Conservation (phyloP, 1,284 basidiomycete genomes). For the Entoloma clypeatum region DNA sequence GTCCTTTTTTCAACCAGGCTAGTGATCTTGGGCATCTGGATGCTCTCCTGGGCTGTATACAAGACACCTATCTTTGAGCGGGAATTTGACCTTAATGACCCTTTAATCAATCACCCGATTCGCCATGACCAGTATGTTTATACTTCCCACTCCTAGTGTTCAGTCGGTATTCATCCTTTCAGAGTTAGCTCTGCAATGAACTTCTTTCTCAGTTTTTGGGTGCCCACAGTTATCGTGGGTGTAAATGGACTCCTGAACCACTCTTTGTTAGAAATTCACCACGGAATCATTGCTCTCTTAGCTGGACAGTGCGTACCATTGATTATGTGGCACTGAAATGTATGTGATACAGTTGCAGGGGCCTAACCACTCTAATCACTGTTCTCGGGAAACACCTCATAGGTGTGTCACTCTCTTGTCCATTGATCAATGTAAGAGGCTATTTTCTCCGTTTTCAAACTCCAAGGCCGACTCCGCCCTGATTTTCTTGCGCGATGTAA, state of each 20-base stretch:
- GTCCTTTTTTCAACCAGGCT: constrained; percentile 31
- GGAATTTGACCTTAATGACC: constrained; percentile 48
- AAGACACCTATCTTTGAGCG: constrained; percentile 48
- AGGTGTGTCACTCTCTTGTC: constrained; percentile 33
- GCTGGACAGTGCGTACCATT: constrained; percentile 40
- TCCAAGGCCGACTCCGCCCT: constrained; percentile 59
- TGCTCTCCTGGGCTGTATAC: constrained; percentile 38
- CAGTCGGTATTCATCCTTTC: not conserved
- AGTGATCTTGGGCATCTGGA: constrained; percentile 41
- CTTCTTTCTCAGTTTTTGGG: constrained; percentile 40
- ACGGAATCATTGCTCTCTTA: constrained; percentile 49
- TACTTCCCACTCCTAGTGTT: not conserved
- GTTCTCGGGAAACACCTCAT: constrained; percentile 57
- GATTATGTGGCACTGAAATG: not conserved
- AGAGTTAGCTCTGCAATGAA: constrained; percentile 50
- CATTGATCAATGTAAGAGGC: too few relatives aligned
- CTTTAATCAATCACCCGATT: constrained; percentile 50
- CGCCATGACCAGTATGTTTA: constrained; percentile 44
- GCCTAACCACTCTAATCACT: constrained; percentile 46
- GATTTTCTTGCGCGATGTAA: constrained; percentile 66
- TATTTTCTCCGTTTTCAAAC: too few relatives aligned
- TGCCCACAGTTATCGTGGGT: constrained; percentile 40
- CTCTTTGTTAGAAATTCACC: constrained; percentile 52
- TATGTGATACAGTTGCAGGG: constrained; percentile 34
- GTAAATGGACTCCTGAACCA: constrained; percentile 36